Evolutionary conservation across 306 rosid genomes (phyloP).

Genomic region (Malus fusca): DNA sequence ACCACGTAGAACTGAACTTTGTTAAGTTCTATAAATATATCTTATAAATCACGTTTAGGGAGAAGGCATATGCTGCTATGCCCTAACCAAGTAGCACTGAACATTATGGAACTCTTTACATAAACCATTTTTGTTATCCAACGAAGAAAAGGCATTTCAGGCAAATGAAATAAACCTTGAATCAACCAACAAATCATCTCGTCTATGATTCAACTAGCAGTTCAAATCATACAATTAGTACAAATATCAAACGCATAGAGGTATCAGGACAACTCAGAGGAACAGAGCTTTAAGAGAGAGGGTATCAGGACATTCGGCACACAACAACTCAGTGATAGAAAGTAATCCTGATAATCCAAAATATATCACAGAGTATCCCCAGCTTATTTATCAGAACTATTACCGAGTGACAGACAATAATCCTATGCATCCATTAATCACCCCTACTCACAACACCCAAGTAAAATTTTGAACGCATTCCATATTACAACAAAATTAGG

Average conservation of each 20-base stretch:
- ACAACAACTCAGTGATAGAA: neutral
- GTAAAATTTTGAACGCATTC: neutral
- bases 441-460: neutral
- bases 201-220: neutral
- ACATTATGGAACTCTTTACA: neutral
- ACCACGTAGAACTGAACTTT: neutral
- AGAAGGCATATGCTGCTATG: neutral
- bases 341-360: neutral
- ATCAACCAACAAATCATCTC: neutral
- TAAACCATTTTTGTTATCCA: neutral
- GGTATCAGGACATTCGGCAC: neutral
- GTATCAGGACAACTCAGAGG: neutral
- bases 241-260: neutral
- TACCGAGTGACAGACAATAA: neutral
- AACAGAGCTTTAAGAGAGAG: neutral
- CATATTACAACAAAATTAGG: neutral
- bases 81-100: neutral
- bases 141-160: neutral
- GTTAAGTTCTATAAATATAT: neutral
- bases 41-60: neutral
- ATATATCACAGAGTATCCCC: neutral
- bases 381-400: neutral
- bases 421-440: neutral
- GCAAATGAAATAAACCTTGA: neutral
- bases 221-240: neutral